Base-by-base conservation (phyloP, 192 early-diverging fungal genomes). In the Umbelopsis isabellina region DNA sequence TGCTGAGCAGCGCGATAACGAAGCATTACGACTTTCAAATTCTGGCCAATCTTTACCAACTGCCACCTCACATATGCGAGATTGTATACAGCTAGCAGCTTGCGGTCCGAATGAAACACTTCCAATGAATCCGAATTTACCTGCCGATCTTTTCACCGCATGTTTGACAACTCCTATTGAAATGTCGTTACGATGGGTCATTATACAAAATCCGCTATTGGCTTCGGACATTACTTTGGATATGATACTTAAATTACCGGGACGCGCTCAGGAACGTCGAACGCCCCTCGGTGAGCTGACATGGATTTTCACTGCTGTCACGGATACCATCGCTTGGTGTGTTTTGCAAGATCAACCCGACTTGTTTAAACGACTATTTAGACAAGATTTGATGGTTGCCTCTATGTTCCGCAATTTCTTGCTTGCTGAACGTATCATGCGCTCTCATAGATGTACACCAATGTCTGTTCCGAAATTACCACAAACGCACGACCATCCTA, bases 281-380 rank as follows among this genome's bases (percentile, higher is more conserved):
- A 96, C 97, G 18, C 94, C 97, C 0, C 83, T 98, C 15, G 97
- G 97, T 49, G 97, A 99, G 82, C 85, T 99, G 66, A 98, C 98
- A 73, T 99, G 97, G 97, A 97, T 99, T 18, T 97, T 99, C 74
- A 98, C 96, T 5, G 91, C 97, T 25, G 93, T 99, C 50, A 99
- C 95, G 0, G 97, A 99, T 78, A 98, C 96, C 7, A 99, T 99
- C 68, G 97, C 97, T 8, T 99, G 97, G 97, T 94, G 87, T 75
- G 92, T 92, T 37, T 78, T 99, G 20, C 79, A 80, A 46, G 68
- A 71, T 30, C 90, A 93, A 2, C 89, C 89, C 30, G 96, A 97
- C 49, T 70, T 93, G 51, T 99, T 99, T 82, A 91, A 93, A 73
- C 87, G 86, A 51, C 83, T 99, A 27, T 99, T 98, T 79, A 80